Base-by-base conservation (phyloP, 345 rosid species). In the Isatis tinctoria region DNA sequence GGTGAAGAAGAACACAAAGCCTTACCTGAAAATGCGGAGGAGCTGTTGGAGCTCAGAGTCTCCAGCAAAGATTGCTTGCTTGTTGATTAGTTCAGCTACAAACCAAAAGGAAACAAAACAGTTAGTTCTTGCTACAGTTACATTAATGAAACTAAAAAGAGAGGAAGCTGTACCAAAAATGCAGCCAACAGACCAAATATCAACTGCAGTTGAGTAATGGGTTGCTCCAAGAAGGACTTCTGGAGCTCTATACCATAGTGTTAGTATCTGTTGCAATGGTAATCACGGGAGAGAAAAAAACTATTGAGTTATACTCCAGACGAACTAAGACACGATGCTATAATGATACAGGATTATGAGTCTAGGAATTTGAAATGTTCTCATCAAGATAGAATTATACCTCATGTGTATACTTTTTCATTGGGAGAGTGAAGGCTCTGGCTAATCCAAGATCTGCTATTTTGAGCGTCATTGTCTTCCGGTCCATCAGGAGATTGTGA, bases 391-490 rank as follows among this genome's bases (percentile, higher is more conserved):
- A 39, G 41, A 71, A 48, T 14, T n/a, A 18, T 59, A 77, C 76
- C 80, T 77, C 80, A 72, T 77, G 76, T 56, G 98, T 94, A 59
- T 89, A 94, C 82, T 94, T 91, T 81, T 67, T 76, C 75, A 76
- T 70, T 12, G 98, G 98, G 53, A 93, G 92, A 18, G 97, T 91
- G 74, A 85, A 89, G 17, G 94, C 85, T 72, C 98, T 83, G 44
- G 97, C 98, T 1, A 94, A 85, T 45, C 97, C 98, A 47, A 91
- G 94, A 87, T 94, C 98, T 8, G 98, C 98, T 40, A 94, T 94
- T 52, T 93, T 93, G 33, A 90, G 98, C 63, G 76, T 75, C 93
- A 78, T 79, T 24, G 90, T 78, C 81, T 84, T 86, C 59, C 88
- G 77, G 48, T 90, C 97, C 97, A 93, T 88, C 81, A 93, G 74